Evolutionary conservation across 2,329 filamentous ascomycete genomes (phyloP).

Genomic region (Ophiostoma montium): DNA sequence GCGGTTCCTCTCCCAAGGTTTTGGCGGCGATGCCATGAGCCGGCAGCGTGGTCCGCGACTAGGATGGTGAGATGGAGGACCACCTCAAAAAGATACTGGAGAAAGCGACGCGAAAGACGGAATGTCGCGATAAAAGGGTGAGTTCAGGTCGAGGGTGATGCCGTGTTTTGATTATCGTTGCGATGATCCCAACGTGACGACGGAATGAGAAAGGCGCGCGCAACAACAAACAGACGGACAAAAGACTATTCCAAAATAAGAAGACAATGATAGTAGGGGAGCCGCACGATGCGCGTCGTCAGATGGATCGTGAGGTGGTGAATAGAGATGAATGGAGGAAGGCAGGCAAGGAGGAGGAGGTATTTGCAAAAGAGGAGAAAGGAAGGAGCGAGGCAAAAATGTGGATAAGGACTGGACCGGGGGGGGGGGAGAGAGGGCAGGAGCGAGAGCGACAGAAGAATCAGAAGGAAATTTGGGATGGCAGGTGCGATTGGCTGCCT

Average conservation of each 20-base stretch:
- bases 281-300: no score
- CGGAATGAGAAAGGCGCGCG: no score
- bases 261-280: background rate
- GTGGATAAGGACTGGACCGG: background rate
- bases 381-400: background rate
- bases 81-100: no score
- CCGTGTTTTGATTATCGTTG: no score
- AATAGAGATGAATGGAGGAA: slow-evolving; percentile 1
- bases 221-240: no score
- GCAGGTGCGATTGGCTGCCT: background rate
- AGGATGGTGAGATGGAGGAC: background rate
- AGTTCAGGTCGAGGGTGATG: no score
- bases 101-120: no score
- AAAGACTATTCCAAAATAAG: background rate
- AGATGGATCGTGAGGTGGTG: background rate
- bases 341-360: background rate
- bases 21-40: slow-evolving; percentile 72
- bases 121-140: background rate
- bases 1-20: slow-evolving; percentile 86
- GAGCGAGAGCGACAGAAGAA: background rate
- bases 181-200: no score
- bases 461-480: slow-evolving; percentile 6
- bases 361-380: background rate
- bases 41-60: background rate
- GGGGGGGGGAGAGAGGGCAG: background rate